These are phyloP conservation scores for Neophaeococcomyces aloes DNA, from an alignment of 2,329 filamentous ascomycete genomes.

Conservation along the genomic window DNA sequence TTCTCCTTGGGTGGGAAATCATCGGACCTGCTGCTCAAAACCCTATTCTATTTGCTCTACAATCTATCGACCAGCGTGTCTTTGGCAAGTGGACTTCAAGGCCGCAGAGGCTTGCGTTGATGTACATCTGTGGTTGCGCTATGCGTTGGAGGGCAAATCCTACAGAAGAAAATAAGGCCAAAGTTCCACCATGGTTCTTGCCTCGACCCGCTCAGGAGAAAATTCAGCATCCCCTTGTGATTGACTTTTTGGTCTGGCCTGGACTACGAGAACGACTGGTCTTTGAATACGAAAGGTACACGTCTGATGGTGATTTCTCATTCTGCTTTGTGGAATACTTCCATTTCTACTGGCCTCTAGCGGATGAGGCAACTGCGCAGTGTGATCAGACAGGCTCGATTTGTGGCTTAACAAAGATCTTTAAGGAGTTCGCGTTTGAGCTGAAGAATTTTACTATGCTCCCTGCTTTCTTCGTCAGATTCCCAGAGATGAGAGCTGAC, in stretches of 20 bases:
- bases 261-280: slow-evolving; percentile 19
- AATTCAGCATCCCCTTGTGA: slow-evolving; percentile 20
- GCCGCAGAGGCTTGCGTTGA: slow-evolving; percentile 18
- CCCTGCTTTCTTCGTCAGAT: slow-evolving; percentile 18
- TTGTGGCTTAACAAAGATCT: slow-evolving; percentile 14
- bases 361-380: slow-evolving; percentile 16
- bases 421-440: slow-evolving; percentile 17
- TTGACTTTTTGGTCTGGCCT: slow-evolving; percentile 19
- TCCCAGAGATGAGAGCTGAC: slow-evolving; percentile 20
- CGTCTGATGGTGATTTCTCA: slow-evolving; percentile 15
- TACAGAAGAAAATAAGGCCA: slow-evolving; percentile 15
- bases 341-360: slow-evolving; percentile 20
- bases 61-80: slow-evolving; percentile 18
- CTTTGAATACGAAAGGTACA: slow-evolving; percentile 20
- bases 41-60: slow-evolving; percentile 16
- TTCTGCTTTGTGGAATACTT: slow-evolving; percentile 18
- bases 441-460: slow-evolving; percentile 22
- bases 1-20: slow-evolving; percentile 19
- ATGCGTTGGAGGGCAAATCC: slow-evolving; percentile 18
- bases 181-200: slow-evolving; percentile 12
- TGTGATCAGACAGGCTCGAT: slow-evolving; percentile 12
- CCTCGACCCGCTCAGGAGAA: slow-evolving; percentile 16
- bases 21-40: slow-evolving; percentile 16
- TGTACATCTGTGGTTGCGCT: slow-evolving; percentile 19
- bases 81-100: slow-evolving; percentile 20